Evolutionary conservation across 805 yeast genomes (phyloP), one percentile per base, ranked within the genome.

Genomic region (Pichia membranifaciens): DNA sequence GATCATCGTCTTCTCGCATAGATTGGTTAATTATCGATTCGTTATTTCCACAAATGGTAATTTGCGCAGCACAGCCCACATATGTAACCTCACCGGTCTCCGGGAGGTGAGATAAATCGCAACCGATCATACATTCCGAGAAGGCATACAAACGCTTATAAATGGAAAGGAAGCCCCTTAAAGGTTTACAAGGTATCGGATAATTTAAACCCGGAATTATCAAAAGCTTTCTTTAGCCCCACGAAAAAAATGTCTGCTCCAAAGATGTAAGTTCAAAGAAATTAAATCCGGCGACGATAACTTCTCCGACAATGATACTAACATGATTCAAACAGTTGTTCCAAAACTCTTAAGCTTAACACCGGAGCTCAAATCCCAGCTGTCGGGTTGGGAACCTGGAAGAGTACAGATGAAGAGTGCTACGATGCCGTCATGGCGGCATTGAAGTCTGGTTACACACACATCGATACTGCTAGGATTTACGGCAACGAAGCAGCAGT

Each of bases 381-480:
- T 3, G 22, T 56, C 35, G 58, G 58, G 15, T 44, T 53, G 18
- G 58, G 58, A 25, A 54, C 57, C 7, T 54, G 59, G 57, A 42
- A 43, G 45, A 44, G 56, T 2, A 29, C 58, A 2, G 48, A 43
- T 10, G 73, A 74, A 32, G 76, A 73, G 29, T 87, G 79, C 33
- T 68, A 70, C 57, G 66, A 70, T 23, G 76, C 91, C 33, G 87
- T 82, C 40, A 62, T 68, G 41, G 58, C 71, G 31, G 95, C 95
- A 8, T 60, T 82, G 50, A 65, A 81, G 53, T 71, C 72, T 42
- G 91, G 91, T 28, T 84, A 84, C 68, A 74, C 79, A 54, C 95
- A 86, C 63, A 81, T 87, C 53, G 95, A 86, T 64, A 78, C 87
- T 20, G 93, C 95, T 29, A 78, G 80, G 35, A 72, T 73, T 42